Conservation (phyloP, 2,329 filamentous ascomycete species). For the Paracamarosporium sp. region DNA sequence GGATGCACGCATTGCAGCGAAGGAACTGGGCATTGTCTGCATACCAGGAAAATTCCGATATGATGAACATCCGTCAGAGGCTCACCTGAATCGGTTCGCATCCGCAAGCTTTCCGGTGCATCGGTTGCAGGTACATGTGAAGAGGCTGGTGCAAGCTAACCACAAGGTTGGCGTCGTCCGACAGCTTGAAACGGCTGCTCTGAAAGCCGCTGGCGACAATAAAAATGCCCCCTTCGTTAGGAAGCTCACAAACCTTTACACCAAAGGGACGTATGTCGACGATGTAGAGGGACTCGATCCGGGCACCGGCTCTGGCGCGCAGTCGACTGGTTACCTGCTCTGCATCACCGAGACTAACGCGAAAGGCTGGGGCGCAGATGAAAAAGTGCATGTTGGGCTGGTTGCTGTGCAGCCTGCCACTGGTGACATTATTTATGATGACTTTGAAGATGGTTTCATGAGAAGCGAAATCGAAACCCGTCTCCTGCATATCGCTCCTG, state of each 20-base stretch:
- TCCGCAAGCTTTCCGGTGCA: constrained; percentile 96
- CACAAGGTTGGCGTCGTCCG: constrained; percentile 96
- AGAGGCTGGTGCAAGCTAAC: constrained; percentile 87
- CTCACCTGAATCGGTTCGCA: constrained; percentile 89
- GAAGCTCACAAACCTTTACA: constrained; percentile 95
- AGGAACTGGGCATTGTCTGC: constrained; percentile 92
- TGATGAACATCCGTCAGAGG: constrained; percentile 84
- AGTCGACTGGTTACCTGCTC: constrained; percentile 82
- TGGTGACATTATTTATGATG: constrained; percentile 93
- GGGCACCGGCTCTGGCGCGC: constrained; percentile 61
- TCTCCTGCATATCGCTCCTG: constrained; percentile 93
- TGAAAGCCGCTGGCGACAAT: constrained; percentile 96
- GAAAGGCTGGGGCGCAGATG: constrained; percentile 83
- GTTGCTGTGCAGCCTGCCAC: constrained; percentile 95
- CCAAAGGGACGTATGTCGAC: constrained; percentile 96
- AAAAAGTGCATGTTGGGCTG: constrained; percentile 90
- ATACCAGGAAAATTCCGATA: constrained; percentile 95
- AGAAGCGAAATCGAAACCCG: constrained; percentile 93
- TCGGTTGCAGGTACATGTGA: constrained; percentile 89
- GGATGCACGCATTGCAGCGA: constrained; percentile 86
- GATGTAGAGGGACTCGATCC: constrained; percentile 81
- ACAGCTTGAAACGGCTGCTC: constrained; percentile 91
- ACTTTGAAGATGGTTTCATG: constrained; percentile 98
- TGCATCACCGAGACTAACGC: constrained; percentile 87
- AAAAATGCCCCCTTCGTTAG: constrained; percentile 89